A percentile compares a stretch with the other conserved stretches of the same genome.
These are phyloP conservation scores for Verticillium nubilum DNA, from an alignment of 2,329 filamentous ascomycete species.

Conservation along the genomic window DNA sequence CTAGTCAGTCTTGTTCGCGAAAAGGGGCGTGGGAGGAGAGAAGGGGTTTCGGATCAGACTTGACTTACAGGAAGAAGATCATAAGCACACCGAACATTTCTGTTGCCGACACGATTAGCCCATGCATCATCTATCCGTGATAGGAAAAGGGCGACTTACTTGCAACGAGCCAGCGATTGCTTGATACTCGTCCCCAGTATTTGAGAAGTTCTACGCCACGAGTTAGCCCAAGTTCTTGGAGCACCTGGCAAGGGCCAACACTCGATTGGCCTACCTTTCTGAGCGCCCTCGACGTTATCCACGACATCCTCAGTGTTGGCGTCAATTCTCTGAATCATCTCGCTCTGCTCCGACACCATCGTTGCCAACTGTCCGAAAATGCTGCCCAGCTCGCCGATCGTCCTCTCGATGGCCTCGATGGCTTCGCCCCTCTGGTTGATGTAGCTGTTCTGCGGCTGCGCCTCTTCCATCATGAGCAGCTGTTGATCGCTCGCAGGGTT, in stretches of 20 bases:
- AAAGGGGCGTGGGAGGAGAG: constrained; percentile 3
- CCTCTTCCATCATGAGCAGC: constrained; percentile 88
- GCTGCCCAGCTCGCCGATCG: constrained; percentile 81
- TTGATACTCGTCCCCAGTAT: constrained; percentile 91
- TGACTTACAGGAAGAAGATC: constrained; percentile 72
- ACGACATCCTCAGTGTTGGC: constrained; percentile 97
- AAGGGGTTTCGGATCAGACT: no score
- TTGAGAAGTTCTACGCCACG: constrained; percentile 68
- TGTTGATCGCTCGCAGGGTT: constrained; percentile 86
- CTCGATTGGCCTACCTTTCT: constrained; percentile 41
- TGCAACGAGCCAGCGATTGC: constrained; percentile 91
- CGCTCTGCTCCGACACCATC: constrained; percentile 96
- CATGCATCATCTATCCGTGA: no score
- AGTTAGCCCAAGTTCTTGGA: not conserved
- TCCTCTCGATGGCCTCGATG: constrained; percentile 94
- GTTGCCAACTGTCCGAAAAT: constrained; percentile 93
- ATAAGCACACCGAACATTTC: constrained; percentile 83
- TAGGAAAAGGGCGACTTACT: constrained; percentile 23
- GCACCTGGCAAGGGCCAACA: not conserved
- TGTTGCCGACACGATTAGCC: not conserved
- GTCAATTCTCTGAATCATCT: constrained; percentile 96
- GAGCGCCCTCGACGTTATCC: constrained; percentile 95
- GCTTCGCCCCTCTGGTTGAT: constrained; percentile 92
- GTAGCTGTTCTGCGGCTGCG: constrained; percentile 77
- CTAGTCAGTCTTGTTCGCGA: constrained; percentile 3